Percentiles rank a stretch among this genome's conserved stretches.
Evolutionary conservation across 192 early-diverging fungal genomes (phyloP).

Genomic region (Coemansia sp.): DNA sequence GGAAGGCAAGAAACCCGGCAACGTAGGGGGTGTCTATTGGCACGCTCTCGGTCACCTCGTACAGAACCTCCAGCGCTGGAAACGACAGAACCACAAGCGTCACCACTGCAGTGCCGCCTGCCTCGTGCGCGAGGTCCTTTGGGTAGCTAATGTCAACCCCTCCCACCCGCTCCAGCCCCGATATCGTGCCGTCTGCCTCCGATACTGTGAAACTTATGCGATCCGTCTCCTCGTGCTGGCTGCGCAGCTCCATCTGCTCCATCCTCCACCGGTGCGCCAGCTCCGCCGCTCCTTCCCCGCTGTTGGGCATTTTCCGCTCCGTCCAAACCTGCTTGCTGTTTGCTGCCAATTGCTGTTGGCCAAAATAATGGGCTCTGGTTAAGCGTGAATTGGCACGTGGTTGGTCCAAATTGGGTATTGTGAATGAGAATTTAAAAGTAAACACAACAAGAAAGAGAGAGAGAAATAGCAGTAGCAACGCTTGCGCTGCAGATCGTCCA

Average conservation of each 20-base stretch:
- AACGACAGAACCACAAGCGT: slow-evolving; percentile 72
- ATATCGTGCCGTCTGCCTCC: slow-evolving; percentile 3
- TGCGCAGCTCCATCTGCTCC: slow-evolving; percentile 28
- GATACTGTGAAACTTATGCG: slow-evolving; percentile 15
- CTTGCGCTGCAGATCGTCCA: not conserved
- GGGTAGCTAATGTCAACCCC: slow-evolving; percentile 78
- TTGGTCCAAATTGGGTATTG: not conserved
- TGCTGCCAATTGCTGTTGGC: no score
- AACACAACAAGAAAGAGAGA: not conserved
- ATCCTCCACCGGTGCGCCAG: slow-evolving; percentile 17
- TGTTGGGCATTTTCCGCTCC: not conserved
- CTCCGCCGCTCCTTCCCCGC: not conserved
- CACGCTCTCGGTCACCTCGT: slow-evolving; percentile 61
- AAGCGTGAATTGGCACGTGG: no score
- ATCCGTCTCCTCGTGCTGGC: slow-evolving; percentile 16
- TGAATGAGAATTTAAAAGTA: not conserved
- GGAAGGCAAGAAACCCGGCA: slow-evolving; percentile 88
- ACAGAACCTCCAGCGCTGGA: slow-evolving; percentile 68
- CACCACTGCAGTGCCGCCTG: slow-evolving; percentile 61
- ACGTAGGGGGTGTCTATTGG: slow-evolving; percentile 77
- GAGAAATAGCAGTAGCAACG: not conserved
- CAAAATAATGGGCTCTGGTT: no score
- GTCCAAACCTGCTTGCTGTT: no score
- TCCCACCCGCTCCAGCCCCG: slow-evolving; percentile 61
- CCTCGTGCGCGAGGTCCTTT: slow-evolving; percentile 43